phyloP scores from a whole-genome alignment of 768 basidiomycete genomes.

The Lactarius sp. region DNA sequence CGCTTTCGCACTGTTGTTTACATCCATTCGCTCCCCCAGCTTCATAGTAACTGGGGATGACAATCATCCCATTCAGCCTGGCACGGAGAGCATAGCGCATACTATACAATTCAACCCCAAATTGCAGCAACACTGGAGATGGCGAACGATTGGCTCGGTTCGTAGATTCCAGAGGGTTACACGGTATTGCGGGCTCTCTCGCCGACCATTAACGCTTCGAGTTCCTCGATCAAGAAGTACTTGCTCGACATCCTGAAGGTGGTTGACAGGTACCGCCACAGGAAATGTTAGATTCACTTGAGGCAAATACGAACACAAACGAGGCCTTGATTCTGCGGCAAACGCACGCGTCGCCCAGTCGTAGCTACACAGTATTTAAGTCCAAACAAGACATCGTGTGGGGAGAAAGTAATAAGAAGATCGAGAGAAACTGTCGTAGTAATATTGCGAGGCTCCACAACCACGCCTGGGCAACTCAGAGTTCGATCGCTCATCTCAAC shows the following conservation, averaged over 20 bases:
- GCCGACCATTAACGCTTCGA: constrained; percentile 6
- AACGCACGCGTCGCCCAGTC: no score
- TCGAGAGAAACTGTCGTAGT: no score
- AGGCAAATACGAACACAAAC: no score
- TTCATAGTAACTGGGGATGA: neutral
- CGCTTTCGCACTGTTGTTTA: neutral
- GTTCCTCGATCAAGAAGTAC: neutral
- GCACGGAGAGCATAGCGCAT: neutral
- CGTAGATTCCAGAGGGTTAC: neutral
- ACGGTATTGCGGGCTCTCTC: constrained; percentile 12
- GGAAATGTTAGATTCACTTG: neutral
- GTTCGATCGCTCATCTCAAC: no score
- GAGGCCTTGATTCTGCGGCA: no score
- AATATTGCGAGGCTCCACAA: no score
- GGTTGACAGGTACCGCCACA: neutral
- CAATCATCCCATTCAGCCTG: neutral
- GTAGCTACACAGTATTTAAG: no score
- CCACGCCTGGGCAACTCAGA: no score
- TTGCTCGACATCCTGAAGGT: no score
- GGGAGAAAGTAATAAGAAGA: no score
- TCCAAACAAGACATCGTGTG: no score
- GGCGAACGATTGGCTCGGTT: neutral
- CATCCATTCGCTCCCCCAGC: constrained; percentile 1
- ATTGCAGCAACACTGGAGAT: constrained; percentile 9
- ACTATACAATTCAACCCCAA: constrained; percentile 11